These are phyloP conservation scores for Rhodotorula toruloides DNA, from an alignment of 768 basidiomycete genomes.

Conservation along the genomic window DNA sequence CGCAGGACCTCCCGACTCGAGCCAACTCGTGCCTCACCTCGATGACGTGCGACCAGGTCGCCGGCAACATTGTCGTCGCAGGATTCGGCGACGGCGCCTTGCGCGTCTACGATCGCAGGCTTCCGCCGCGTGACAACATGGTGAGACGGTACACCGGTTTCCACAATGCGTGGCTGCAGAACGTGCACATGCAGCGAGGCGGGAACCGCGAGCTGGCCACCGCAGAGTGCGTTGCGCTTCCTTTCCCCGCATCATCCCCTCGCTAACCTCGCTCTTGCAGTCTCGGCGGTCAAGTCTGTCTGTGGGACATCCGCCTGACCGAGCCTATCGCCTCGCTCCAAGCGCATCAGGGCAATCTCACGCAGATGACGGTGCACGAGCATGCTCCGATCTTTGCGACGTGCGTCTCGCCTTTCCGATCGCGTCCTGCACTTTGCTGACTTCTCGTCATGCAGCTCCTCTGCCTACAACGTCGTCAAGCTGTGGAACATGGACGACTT, in stretches of 20 bases:
- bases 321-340: constrained; percentile 64
- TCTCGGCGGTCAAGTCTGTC: constrained; percentile 77
- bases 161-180: constrained; percentile 84
- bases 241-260: background rate
- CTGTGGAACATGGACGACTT: constrained; percentile 62
- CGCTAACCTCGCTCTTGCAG: constrained; percentile 49
- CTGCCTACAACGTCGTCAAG: constrained; percentile 61
- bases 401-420: constrained; percentile 52
- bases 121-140: constrained; percentile 74
- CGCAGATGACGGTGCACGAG: constrained; percentile 80
- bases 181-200: constrained; percentile 74
- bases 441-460: constrained; percentile 55
- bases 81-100: constrained; percentile 89
- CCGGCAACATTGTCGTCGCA: constrained; percentile 73
- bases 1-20: constrained; percentile 79
- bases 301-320: constrained; percentile 78
- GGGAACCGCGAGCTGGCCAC: constrained; percentile 68
- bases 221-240: constrained; percentile 67
- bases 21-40: constrained; percentile 85
- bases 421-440: background rate
- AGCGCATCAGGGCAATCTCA: constrained; percentile 64
- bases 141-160: constrained; percentile 65
- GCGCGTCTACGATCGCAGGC: constrained; percentile 84
- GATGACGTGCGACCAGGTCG: constrained; percentile 68
- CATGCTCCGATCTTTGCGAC: constrained; percentile 75